phyloP scores from a whole-genome alignment of 2,329 filamentous ascomycete species.

The Aspergillus fischeri region DNA sequence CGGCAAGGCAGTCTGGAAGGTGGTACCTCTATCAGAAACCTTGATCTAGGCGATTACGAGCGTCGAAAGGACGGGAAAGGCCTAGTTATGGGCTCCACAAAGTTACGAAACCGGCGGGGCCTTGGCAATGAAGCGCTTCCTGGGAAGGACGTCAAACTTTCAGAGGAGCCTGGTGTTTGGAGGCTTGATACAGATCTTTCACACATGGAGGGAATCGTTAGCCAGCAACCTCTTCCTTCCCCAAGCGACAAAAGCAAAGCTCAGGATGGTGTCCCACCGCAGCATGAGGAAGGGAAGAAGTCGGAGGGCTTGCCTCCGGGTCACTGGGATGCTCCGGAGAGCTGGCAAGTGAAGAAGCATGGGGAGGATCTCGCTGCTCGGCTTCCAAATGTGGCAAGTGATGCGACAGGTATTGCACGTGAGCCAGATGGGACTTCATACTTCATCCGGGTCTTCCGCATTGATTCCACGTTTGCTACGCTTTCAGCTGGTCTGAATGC shows the following conservation, averaged over 20 bases:
- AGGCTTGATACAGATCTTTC: constrained; percentile 81
- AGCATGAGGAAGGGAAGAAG: constrained; percentile 25
- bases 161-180: constrained; percentile 63
- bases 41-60: constrained; percentile 32
- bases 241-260: constrained; percentile 55
- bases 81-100: constrained; percentile 29
- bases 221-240: constrained; percentile 63
- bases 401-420: constrained; percentile 63
- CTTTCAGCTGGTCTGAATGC: constrained; percentile 79
- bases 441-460: constrained; percentile 92
- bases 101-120: constrained; percentile 31
- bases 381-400: constrained; percentile 54
- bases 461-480: constrained; percentile 90
- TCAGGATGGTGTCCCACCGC: constrained; percentile 30
- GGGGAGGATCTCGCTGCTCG: constrained; percentile 34
- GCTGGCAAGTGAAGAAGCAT: constrained; percentile 81
- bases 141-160: constrained; percentile 22
- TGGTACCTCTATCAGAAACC: constrained; percentile 16
- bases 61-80: constrained; percentile 37
- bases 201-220: constrained; percentile 88
- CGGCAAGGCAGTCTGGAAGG: constrained; percentile 37
- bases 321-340: constrained; percentile 90
- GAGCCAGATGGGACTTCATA: constrained; percentile 75
- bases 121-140: constrained; percentile 26
- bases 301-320: constrained; percentile 44